phyloP scores from a whole-genome alignment of 208 protist species.

The Acanthamoeba healyi region DNA sequence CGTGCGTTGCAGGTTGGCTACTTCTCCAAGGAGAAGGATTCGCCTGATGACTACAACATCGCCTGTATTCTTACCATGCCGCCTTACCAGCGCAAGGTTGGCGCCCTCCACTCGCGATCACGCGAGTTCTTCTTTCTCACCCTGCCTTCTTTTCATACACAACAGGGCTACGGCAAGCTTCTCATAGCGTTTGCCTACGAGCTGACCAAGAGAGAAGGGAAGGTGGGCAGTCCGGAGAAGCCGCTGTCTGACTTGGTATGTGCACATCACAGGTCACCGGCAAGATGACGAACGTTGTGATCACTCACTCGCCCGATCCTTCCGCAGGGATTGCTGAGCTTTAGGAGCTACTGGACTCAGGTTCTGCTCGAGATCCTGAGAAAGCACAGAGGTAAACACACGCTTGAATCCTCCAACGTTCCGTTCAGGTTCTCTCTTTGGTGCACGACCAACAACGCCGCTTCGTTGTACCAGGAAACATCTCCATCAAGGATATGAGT shows the following conservation, averaged over 20 bases:
- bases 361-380: constrained; percentile 92
- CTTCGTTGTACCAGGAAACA: constrained; percentile 20
- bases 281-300: neutral
- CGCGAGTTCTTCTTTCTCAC: constrained; percentile 89
- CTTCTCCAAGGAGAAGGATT: constrained; percentile 99
- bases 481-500: constrained; percentile 87
- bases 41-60: constrained; percentile 97
- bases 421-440: neutral
- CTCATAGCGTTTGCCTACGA: constrained; percentile 98
- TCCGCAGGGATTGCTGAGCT: constrained; percentile 93
- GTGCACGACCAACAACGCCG: neutral
- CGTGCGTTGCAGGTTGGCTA: constrained; percentile 93
- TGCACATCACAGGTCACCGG: neutral
- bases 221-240: constrained; percentile 98
- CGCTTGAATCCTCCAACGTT: neutral
- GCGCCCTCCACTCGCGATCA: neutral
- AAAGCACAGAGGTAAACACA: constrained; percentile 80
- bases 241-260: constrained; percentile 97
- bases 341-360: constrained; percentile 94
- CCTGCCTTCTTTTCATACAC: constrained; percentile 76
- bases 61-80: constrained; percentile 99
- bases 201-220: constrained; percentile 96
- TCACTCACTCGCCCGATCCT: neutral
- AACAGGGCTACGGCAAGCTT: constrained; percentile 97
- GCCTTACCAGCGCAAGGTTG: constrained; percentile 90